These are phyloP conservation scores for Cercis canadensis DNA, from an alignment of 306 rosid genomes.

Conservation along the genomic window DNA sequence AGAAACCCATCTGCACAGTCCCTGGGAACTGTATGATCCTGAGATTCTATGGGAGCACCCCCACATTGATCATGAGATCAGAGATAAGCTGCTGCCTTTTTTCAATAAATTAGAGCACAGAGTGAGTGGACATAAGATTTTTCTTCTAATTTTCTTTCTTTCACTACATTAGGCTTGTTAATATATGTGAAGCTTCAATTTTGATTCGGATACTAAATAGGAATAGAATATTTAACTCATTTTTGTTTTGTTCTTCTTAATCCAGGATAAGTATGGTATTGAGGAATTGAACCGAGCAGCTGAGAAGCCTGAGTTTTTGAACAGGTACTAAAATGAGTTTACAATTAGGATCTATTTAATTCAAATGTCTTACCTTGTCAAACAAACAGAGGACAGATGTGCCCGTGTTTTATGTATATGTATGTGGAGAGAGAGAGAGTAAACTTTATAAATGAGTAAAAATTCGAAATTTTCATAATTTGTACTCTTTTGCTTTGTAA, in stretches of 20 bases:
- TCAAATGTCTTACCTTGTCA: slow-evolving; percentile 19
- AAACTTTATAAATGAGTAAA: not conserved
- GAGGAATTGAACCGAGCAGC: slow-evolving; percentile 64
- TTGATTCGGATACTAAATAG: slow-evolving; percentile 4
- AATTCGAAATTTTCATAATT: slow-evolving; percentile 15
- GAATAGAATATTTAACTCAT: slow-evolving; percentile 30
- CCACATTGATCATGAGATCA: slow-evolving; percentile 61
- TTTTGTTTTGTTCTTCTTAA: slow-evolving; percentile 1
- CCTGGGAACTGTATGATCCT: slow-evolving; percentile 80
- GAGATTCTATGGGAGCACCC: slow-evolving; percentile 59
- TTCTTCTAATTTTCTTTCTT: not conserved
- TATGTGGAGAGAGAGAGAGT: too few species aligned
- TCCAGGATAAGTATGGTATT: slow-evolving; percentile 59
- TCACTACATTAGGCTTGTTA: slow-evolving; percentile 13
- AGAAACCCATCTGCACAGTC: slow-evolving; percentile 66
- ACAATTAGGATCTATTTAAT: slow-evolving; percentile 16
- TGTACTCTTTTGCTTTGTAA: slow-evolving; percentile 37
- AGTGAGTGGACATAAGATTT: slow-evolving; percentile 45
- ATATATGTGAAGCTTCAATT: slow-evolving; percentile 18
- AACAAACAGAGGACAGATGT: slow-evolving; percentile 14
- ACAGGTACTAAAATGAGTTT: slow-evolving; percentile 59
- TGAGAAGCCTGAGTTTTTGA: slow-evolving; percentile 59
- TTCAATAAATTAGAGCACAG: slow-evolving; percentile 56
- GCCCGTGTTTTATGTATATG: not conserved
- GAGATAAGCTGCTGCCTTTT: slow-evolving; percentile 67